Conservation (phyloP, 768 basidiomycete genomes). For the Lyophyllum decastes region DNA sequence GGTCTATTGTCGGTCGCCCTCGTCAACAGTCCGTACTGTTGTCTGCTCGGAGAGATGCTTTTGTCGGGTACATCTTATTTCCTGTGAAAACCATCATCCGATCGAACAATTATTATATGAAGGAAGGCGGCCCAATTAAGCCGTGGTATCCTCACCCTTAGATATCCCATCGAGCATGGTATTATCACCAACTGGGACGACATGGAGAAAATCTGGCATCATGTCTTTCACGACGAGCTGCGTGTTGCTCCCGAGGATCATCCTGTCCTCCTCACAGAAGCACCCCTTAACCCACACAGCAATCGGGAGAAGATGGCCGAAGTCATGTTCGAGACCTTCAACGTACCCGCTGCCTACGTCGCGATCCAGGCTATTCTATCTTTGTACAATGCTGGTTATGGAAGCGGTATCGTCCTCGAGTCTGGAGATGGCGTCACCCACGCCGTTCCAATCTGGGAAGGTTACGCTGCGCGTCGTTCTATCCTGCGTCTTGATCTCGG, state of each 20-base stretch:
- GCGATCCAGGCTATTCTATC: conserved; percentile 90
- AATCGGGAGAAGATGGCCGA: conserved; percentile 95
- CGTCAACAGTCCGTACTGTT: conserved; percentile 95
- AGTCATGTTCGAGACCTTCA: conserved; percentile 97
- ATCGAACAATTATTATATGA: conserved; percentile 16
- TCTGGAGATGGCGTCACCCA: conserved; percentile 97
- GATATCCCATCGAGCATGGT: conserved; percentile 94
- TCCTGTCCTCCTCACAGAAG: conserved; percentile 89
- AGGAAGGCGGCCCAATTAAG: conserved; percentile 93
- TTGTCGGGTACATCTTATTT: conserved; percentile 71
- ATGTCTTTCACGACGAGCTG: conserved; percentile 95
- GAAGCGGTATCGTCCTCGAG: conserved; percentile 93
- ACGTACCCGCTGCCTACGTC: conserved; percentile 90
- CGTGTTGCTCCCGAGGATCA: conserved; percentile 93
- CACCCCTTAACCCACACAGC: conserved; percentile 89
- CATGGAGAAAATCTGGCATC: conserved; percentile 99
- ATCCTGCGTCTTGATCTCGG: conserved; percentile 91
- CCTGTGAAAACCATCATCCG: background rate
- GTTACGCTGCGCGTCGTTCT: conserved; percentile 88
- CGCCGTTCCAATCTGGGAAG: conserved; percentile 96
- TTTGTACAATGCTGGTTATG: conserved; percentile 92
- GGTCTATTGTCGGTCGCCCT: conserved; percentile 92
- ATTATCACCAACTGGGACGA: conserved; percentile 99
- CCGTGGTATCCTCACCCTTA: conserved; percentile 91
- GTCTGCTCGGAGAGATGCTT: conserved; percentile 98